Percentiles rank a stretch among this genome's conserved stretches.
Evolutionary conservation across 2,329 filamentous ascomycete genomes (phyloP).

Genomic region (Beauveria varroae): DNA sequence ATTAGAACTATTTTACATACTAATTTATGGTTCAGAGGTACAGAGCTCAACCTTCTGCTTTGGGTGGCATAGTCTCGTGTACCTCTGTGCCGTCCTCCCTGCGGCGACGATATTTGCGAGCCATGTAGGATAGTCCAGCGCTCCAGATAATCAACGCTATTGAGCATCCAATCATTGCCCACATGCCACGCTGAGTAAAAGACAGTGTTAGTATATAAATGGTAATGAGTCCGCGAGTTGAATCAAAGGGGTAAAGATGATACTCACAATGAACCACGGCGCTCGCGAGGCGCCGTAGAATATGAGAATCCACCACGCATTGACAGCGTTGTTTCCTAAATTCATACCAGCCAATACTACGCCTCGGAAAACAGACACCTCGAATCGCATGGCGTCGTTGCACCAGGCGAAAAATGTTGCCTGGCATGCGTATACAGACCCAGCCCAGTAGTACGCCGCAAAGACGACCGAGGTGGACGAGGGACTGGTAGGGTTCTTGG

Average conservation of each 20-base stretch:
- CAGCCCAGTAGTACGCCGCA: constrained; percentile 63
- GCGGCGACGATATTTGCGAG: not conserved
- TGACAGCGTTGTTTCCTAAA: constrained; percentile 57
- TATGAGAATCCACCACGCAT: constrained; percentile 66
- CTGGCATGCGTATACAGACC: constrained; percentile 63
- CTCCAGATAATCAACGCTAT: constrained; percentile 56
- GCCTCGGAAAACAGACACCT: constrained; percentile 55
- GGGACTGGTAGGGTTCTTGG: constrained; percentile 29
- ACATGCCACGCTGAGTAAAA: constrained; percentile 52
- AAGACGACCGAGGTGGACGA: constrained; percentile 48
- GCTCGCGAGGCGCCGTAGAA: constrained; percentile 63
- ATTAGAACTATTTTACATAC: not conserved
- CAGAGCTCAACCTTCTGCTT: not conserved
- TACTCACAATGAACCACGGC: constrained; percentile 54
- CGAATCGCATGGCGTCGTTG: constrained; percentile 59
- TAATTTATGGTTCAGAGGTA: not conserved
- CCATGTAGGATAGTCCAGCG: constrained; percentile 37
- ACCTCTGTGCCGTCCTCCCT: not conserved
- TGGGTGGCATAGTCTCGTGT: not conserved
- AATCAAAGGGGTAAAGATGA: too few species aligned
- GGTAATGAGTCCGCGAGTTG: not conserved
- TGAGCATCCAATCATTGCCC: constrained; percentile 61
- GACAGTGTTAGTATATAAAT: not conserved
- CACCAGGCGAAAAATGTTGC: constrained; percentile 71
- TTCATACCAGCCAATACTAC: constrained; percentile 70